Percentiles rank a stretch among this genome's conserved stretches.
Conservation (phyloP, 2,329 filamentous ascomycete genomes). For the Zalaria obscura region DNA sequence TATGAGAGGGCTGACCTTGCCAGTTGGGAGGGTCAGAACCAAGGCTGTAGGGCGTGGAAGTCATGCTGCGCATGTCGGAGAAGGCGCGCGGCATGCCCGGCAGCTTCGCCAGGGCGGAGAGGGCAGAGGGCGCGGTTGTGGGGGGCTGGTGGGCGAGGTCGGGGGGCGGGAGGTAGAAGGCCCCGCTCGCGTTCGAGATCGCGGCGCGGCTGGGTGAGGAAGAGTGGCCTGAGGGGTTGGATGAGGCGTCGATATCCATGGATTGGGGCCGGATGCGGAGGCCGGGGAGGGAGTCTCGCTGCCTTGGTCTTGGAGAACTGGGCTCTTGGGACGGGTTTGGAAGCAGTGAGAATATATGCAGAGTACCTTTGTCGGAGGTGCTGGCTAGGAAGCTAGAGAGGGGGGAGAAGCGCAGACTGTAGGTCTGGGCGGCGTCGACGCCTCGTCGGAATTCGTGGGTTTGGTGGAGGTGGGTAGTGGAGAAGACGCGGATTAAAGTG, state of each 20-base stretch:
- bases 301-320: slow-evolving; percentile 19
- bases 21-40: slow-evolving; percentile 51
- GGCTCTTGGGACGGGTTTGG: slow-evolving; percentile 30
- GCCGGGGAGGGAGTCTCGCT: slow-evolving; percentile 10
- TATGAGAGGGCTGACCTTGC: slow-evolving; percentile 16
- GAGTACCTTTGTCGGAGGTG: slow-evolving; percentile 89
- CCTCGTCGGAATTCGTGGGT: slow-evolving; percentile 77
- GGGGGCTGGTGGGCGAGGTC: slow-evolving; percentile 8
- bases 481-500: slow-evolving; percentile 76
- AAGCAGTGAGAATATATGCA: slow-evolving; percentile 85
- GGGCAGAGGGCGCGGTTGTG: slow-evolving; percentile 4
- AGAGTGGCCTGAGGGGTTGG: slow-evolving; percentile 4
- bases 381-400: slow-evolving; percentile 68
- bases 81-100: slow-evolving; percentile 77
- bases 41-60: slow-evolving; percentile 67
- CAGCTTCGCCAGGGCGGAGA: slow-evolving; percentile 49
- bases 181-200: slow-evolving; percentile 11
- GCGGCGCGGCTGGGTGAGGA: slow-evolving; percentile 6
- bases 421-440: slow-evolving; percentile 76
- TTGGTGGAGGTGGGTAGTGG: slow-evolving; percentile 64
- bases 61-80: slow-evolving; percentile 78
- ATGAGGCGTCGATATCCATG: slow-evolving; percentile 5
- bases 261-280: slow-evolving; percentile 5
- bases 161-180: slow-evolving; percentile 16
- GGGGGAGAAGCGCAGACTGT: slow-evolving; percentile 77